Evolutionary conservation across 495 filamentous ascomycete species (phyloP).

Genomic region (Podospora appendiculata): DNA sequence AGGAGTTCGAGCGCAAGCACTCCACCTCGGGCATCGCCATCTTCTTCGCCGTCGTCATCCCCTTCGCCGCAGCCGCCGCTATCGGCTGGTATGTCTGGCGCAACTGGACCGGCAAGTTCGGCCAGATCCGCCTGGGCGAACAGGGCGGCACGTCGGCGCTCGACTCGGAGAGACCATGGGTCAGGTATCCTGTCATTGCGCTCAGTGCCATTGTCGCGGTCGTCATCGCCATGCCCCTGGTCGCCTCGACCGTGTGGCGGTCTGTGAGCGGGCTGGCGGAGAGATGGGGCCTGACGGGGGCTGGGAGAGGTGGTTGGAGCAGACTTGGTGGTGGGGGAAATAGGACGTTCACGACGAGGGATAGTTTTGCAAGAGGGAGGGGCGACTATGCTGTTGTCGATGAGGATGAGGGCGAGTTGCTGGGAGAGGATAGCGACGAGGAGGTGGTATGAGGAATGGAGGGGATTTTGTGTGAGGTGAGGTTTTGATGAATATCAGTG

Average conservation of each 20-base stretch:
- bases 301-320: conserved; percentile 29
- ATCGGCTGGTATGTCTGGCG: conserved; percentile 81
- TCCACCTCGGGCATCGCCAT: conserved; percentile 60
- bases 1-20: conserved; percentile 67
- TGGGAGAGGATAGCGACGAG: conserved; percentile 91
- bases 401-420: conserved; percentile 85
- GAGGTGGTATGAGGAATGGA: conserved; percentile 47
- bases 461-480: no score
- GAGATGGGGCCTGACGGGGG: conserved; percentile 27
- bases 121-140: conserved; percentile 78
- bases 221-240: conserved; percentile 70
- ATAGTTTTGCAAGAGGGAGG: conserved; percentile 74
- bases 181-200: conserved; percentile 67
- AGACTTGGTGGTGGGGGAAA: conserved; percentile 34
- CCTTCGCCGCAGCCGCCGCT: conserved; percentile 57
- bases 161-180: conserved; percentile 57
- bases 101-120: conserved; percentile 85
- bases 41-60: conserved; percentile 76
- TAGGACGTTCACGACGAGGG: conserved; percentile 70
- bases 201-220: conserved; percentile 58
- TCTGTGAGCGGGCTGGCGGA: conserved; percentile 41
- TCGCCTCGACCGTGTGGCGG: conserved; percentile 61
- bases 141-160: conserved; percentile 35
- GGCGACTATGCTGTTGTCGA: conserved; percentile 83
- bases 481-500: no score